Conservation (phyloP, 2,329 filamentous ascomycete species). For the Elsinoe australis region DNA sequence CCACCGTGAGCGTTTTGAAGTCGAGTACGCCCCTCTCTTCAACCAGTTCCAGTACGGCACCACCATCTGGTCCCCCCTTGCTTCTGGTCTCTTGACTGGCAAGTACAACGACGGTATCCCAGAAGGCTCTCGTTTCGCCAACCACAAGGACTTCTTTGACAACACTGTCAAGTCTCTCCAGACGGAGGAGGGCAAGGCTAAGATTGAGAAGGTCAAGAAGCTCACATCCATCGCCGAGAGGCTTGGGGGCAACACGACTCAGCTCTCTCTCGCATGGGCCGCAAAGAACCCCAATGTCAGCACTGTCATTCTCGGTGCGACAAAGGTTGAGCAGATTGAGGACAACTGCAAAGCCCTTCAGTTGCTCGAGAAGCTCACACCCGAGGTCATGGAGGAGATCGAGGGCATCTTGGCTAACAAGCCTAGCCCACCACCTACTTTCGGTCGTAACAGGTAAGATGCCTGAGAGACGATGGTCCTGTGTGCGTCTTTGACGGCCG, state of each 20-base stretch:
- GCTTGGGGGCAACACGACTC: conserved; percentile 41
- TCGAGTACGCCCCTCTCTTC: conserved; percentile 53
- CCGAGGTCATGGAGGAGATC: conserved; percentile 37
- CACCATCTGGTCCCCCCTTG: conserved; percentile 50
- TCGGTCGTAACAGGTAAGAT: conserved; percentile 30
- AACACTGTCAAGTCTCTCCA: conserved; percentile 47
- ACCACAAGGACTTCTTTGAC: conserved; percentile 51
- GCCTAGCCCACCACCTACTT: conserved; percentile 29
- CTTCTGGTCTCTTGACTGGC: conserved; percentile 51
- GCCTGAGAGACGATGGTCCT: neutral
- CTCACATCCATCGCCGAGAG: conserved; percentile 44
- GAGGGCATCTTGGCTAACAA: conserved; percentile 38
- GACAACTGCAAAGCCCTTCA: conserved; percentile 43
- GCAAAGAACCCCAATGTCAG: conserved; percentile 52
- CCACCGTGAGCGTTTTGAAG: conserved; percentile 53
- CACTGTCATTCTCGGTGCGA: conserved; percentile 50
- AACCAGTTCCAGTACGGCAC: conserved; percentile 52
- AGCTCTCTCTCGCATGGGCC: conserved; percentile 53
- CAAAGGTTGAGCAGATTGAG: conserved; percentile 43
- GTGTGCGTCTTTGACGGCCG: conserved; percentile 9
- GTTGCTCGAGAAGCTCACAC: conserved; percentile 34
- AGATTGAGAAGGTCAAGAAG: conserved; percentile 52
- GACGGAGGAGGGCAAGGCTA: conserved; percentile 43
- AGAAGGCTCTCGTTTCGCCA: conserved; percentile 53
- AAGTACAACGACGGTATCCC: conserved; percentile 60